Percentiles rank a stretch among this genome's conserved stretches.
Evolutionary conservation across 1,284 basidiomycete genomes (phyloP).

Genomic region (Pulchroboletus neoregius): DNA sequence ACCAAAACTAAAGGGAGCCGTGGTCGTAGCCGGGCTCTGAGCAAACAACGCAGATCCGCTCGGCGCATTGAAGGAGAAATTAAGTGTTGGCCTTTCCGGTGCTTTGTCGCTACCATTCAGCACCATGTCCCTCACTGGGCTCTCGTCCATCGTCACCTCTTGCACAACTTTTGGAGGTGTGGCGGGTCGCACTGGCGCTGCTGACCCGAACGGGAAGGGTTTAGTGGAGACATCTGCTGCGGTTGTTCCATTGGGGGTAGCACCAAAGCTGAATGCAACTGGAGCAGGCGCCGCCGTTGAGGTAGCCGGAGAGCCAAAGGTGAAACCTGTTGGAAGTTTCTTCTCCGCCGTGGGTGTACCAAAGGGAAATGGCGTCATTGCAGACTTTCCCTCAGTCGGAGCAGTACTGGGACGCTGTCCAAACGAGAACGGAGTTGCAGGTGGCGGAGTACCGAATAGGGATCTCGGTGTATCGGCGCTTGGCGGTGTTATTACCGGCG

Average conservation of each 20-base stretch:
- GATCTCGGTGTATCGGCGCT: slow-evolving; percentile 25
- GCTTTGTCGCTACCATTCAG: slow-evolving; percentile 33
- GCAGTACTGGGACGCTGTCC: slow-evolving; percentile 20
- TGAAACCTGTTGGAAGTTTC: slow-evolving; percentile 25
- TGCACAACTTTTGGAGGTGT: slow-evolving; percentile 57
- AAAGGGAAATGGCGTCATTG: slow-evolving; percentile 31
- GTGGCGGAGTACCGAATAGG: slow-evolving; percentile 24
- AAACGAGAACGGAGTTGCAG: slow-evolving; percentile 31
- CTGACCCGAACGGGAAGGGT: slow-evolving; percentile 32
- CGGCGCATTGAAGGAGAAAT: slow-evolving; percentile 43
- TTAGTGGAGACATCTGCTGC: slow-evolving; percentile 31
- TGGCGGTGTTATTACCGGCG: slow-evolving; percentile 1
- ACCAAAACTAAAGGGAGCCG: slow-evolving; percentile 33
- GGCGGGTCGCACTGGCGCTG: slow-evolving; percentile 34
- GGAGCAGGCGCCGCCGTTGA: slow-evolving; percentile 22
- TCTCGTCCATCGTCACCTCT: slow-evolving; percentile 68
- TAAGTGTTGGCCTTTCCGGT: slow-evolving; percentile 38
- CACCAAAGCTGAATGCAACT: slow-evolving; percentile 33
- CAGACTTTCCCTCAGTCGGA: slow-evolving; percentile 23
- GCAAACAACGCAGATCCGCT: slow-evolving; percentile 40
- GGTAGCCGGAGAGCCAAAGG: slow-evolving; percentile 31
- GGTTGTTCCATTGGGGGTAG: slow-evolving; percentile 25
- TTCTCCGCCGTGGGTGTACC: slow-evolving; percentile 26
- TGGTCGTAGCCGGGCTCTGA: slow-evolving; percentile 30
- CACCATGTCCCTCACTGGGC: slow-evolving; percentile 53